A percentile compares a stretch with the other conserved stretches of the same genome.
These are phyloP conservation scores for Leccinum insolens DNA, from an alignment of 1,284 basidiomycete species.

Conservation along the genomic window DNA sequence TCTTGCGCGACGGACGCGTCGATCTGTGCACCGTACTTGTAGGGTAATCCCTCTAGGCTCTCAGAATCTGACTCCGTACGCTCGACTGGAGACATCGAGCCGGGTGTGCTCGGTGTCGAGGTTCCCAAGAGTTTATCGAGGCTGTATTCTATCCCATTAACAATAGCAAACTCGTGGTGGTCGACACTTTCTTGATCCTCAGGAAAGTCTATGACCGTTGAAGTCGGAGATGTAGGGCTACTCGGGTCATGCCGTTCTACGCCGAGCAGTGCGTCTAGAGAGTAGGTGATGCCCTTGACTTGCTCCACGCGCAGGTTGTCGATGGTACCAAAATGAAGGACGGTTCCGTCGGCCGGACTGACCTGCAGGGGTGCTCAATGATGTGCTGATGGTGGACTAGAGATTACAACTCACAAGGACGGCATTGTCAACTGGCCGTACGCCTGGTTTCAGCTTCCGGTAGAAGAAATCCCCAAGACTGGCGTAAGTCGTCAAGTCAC, in stretches of 20 bases:
- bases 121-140: constrained; percentile 80
- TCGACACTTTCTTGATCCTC: constrained; percentile 60
- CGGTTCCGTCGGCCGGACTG: constrained; percentile 91
- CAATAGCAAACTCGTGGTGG: constrained; percentile 91
- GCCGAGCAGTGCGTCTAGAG: constrained; percentile 90
- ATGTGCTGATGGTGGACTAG: neutral
- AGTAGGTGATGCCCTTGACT: constrained; percentile 98
- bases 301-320: constrained; percentile 87
- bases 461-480: constrained; percentile 96
- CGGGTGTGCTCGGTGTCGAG: constrained; percentile 32
- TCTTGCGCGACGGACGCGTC: constrained; percentile 68
- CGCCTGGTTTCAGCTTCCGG: constrained; percentile 82
- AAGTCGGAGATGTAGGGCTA: constrained; percentile 44
- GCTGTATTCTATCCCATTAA: constrained; percentile 97
- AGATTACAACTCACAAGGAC: constrained; percentile 60
- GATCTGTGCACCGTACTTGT: constrained; percentile 61
- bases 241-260: constrained; percentile 50
- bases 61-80: constrained; percentile 32
- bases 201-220: constrained; percentile 44
- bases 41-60: constrained; percentile 38
- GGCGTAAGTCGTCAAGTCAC: constrained; percentile 79
- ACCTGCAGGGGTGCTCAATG: constrained; percentile 48
- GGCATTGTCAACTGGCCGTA: constrained; percentile 78
- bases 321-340: constrained; percentile 93
- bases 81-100: constrained; percentile 22